These are phyloP conservation scores for Epipyxis sp. DNA, from an alignment of 108 stramenopile genomes.

Conservation along the genomic window DNA sequence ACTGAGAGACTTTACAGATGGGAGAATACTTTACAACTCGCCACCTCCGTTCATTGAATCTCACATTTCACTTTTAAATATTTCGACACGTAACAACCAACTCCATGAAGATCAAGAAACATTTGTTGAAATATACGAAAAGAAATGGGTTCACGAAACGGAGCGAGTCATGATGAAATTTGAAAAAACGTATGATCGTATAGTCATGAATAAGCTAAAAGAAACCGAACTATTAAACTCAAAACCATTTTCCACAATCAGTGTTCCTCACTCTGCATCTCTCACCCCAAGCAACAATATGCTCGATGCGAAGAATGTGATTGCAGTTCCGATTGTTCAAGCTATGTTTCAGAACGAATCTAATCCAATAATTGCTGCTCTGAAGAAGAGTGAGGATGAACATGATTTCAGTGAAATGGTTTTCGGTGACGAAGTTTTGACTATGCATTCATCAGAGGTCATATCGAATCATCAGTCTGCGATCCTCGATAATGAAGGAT, in stretches of 20 bases:
- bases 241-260: too few relatives aligned
- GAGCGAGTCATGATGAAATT: conserved; percentile 51
- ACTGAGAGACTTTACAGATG: conserved; percentile 89
- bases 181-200: conserved; percentile 37
- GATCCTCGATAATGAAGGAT: conserved; percentile 34
- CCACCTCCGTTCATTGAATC: conserved; percentile 71
- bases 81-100: too few relatives aligned
- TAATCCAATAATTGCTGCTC: too few relatives aligned
- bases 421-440: conserved; percentile 35
- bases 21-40: conserved; percentile 85
- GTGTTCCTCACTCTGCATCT: too few relatives aligned
- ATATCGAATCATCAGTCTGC: conserved; percentile 40
- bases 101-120: conserved; percentile 50
- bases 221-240: background rate
- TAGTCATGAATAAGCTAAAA: background rate
- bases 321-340: background rate
- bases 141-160: conserved; percentile 50
- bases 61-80: too few relatives aligned
- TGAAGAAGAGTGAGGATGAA: conserved; percentile 48
- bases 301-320: background rate
- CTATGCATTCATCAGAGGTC: conserved; percentile 40
- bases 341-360: conserved; percentile 36
- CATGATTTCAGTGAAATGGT: conserved; percentile 48
- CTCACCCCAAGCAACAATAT: background rate
- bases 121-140: conserved; percentile 63